Percentiles rank a stretch among this genome's conserved stretches.
phyloP scores from a whole-genome alignment of 768 basidiomycete genomes.

The Tricholoma matsutake region DNA sequence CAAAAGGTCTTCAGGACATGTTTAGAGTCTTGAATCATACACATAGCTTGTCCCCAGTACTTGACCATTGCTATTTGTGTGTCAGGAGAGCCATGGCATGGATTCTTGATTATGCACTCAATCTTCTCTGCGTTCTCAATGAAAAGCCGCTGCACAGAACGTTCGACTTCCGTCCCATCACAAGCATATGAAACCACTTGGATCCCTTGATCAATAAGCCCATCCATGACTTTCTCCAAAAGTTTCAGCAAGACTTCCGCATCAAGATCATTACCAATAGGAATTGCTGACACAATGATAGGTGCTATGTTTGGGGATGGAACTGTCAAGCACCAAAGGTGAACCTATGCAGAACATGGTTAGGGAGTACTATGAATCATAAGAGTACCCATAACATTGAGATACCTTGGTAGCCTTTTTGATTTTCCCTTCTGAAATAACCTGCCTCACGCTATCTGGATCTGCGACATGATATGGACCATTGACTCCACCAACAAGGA shows the following conservation, averaged over 20 bases:
- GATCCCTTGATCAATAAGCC: slow-evolving; percentile 22
- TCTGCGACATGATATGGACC: slow-evolving; percentile 7
- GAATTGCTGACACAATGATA: slow-evolving; percentile 26
- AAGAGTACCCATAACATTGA: not conserved
- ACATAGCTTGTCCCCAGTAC: slow-evolving; percentile 11
- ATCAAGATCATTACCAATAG: slow-evolving; percentile 19
- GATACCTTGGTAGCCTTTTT: slow-evolving; percentile 24
- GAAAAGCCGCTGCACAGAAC: slow-evolving; percentile 21
- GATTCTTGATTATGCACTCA: slow-evolving; percentile 1
- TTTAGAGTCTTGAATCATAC: slow-evolving; percentile 29
- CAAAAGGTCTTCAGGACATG: slow-evolving; percentile 29
- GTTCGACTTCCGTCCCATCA: slow-evolving; percentile 31
- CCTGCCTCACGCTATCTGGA: slow-evolving; percentile 12
- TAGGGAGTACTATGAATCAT: not conserved
- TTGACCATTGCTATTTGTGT: slow-evolving; percentile 7
- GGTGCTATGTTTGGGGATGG: slow-evolving; percentile 29
- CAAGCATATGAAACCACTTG: slow-evolving; percentile 29
- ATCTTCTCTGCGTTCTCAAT: not conserved
- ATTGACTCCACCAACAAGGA: no score
- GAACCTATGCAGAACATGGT: slow-evolving; percentile 15
- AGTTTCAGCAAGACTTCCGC: slow-evolving; percentile 13
- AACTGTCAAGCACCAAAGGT: slow-evolving; percentile 28
- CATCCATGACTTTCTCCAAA: slow-evolving; percentile 18
- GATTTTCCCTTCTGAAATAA: slow-evolving; percentile 9
- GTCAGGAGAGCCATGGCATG: not conserved